Evolutionary conservation across 306 rosid genomes (phyloP).

Genomic region (Astragalus membranaceus): DNA sequence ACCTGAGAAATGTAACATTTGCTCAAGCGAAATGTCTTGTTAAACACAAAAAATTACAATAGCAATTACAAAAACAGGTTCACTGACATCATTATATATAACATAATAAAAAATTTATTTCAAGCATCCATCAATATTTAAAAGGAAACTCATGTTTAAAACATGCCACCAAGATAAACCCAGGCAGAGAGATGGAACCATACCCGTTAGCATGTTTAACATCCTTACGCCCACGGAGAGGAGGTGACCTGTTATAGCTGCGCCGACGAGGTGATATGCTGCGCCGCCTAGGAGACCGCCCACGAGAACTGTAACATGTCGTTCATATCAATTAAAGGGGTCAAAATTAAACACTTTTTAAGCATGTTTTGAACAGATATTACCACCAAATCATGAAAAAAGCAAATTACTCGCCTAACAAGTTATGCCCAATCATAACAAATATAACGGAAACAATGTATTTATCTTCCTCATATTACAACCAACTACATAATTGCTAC

Average conservation of each 20-base stretch:
- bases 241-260: conserved; percentile 89
- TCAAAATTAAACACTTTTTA: conserved; percentile 4
- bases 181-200: conserved; percentile 16
- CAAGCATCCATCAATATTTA: neutral
- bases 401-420: neutral
- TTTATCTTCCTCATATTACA: neutral
- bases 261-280: conserved; percentile 65
- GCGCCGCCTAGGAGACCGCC: conserved; percentile 82
- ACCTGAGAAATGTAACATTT: neutral
- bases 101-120: neutral
- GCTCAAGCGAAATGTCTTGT: neutral
- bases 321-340: conserved; percentile 7
- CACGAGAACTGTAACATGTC: conserved; percentile 89
- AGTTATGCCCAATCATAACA: neutral
- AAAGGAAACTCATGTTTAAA: neutral
- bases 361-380: neutral
- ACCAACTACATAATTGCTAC: neutral
- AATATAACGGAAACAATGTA: neutral
- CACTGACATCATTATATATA: neutral
- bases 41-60: neutral
- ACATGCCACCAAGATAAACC: neutral
- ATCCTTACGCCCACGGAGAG: conserved; percentile 64
- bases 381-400: neutral
- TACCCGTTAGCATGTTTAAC: conserved; percentile 81
- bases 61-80: neutral